Conservation (phyloP, 768 basidiomycete species). For the Chalciporus pseudorubinellus region DNA sequence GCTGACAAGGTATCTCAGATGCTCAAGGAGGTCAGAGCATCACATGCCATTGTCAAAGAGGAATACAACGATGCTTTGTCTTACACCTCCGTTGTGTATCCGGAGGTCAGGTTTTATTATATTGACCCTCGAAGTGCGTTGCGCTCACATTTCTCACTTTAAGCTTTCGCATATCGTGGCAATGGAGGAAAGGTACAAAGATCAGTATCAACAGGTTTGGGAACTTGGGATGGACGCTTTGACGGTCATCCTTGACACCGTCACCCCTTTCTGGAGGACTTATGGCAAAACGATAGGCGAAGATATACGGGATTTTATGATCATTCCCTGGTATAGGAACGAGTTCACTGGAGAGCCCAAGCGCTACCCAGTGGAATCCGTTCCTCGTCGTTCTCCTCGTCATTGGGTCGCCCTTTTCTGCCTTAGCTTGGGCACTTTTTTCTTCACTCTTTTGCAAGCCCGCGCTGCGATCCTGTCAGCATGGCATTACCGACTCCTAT, state of each 20-base stretch:
- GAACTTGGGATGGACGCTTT: conserved; percentile 77
- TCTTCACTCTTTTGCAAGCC: conserved; percentile 51
- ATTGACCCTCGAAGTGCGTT: background rate
- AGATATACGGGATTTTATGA: conserved; percentile 76
- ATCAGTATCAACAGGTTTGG: conserved; percentile 80
- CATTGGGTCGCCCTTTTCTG: conserved; percentile 66
- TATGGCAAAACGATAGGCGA: conserved; percentile 81
- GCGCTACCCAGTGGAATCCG: conserved; percentile 53
- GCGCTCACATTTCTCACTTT: conserved; percentile 5
- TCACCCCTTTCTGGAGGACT: conserved; percentile 78
- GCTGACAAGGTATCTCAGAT: conserved; percentile 49
- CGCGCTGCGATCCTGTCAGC: conserved; percentile 57
- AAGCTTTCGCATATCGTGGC: conserved; percentile 70
- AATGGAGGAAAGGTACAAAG: conserved; percentile 74
- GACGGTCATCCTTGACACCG: conserved; percentile 71
- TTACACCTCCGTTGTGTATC: conserved; percentile 73
- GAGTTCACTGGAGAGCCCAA: conserved; percentile 79
- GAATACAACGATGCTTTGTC: conserved; percentile 64
- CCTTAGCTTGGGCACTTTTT: conserved; percentile 49
- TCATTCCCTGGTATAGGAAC: conserved; percentile 79
- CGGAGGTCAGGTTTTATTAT: conserved; percentile 51
- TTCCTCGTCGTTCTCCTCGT: conserved; percentile 61
- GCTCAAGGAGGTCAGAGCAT: conserved; percentile 51
- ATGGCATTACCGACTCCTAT: conserved; percentile 51
- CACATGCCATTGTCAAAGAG: conserved; percentile 56